phyloP scores from a whole-genome alignment of 2,329 filamentous ascomycete species.

The Coniochaeta sp. region DNA sequence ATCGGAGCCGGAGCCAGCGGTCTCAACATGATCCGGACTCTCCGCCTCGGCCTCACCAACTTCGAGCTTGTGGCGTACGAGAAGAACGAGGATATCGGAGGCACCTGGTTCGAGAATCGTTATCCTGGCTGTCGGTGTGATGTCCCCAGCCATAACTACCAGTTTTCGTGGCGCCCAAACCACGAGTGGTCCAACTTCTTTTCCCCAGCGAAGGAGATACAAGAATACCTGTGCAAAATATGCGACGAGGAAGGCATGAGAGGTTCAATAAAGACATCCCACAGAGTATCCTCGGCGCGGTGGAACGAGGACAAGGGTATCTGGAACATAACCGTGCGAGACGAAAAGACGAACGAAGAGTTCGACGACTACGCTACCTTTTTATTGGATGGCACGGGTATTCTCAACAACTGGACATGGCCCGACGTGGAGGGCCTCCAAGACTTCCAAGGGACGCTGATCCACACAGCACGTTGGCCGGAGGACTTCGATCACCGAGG shows the following conservation, averaged over 20 bases:
- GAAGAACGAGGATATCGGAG: conserved; percentile 47
- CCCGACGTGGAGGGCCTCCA: conserved; percentile 39
- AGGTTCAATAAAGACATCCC: conserved; percentile 33
- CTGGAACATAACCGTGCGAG: conserved; percentile 33
- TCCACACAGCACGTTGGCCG: conserved; percentile 50
- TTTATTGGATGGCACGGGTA: conserved; percentile 40
- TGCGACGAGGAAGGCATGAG: conserved; percentile 40
- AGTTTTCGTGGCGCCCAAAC: conserved; percentile 55
- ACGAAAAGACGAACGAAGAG: conserved; percentile 28
- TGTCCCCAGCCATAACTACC: conserved; percentile 53
- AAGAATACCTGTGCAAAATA: conserved; percentile 40
- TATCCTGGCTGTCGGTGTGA: conserved; percentile 53
- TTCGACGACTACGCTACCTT: conserved; percentile 40
- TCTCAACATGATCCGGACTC: conserved; percentile 35
- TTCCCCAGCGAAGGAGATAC: conserved; percentile 46
- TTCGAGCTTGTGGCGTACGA: conserved; percentile 45
- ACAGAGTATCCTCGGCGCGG: conserved; percentile 31
- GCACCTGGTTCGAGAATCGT: conserved; percentile 52
- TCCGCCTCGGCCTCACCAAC: conserved; percentile 31
- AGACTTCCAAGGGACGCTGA: conserved; percentile 36
- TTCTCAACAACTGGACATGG: conserved; percentile 51
- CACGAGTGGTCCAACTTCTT: conserved; percentile 53
- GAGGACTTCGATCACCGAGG: conserved; percentile 37
- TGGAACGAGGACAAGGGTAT: conserved; percentile 36
- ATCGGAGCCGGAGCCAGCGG: conserved; percentile 38